phyloP scores from a whole-genome alignment of 2,329 filamentous ascomycete species.

The Fusarium lyarnte region DNA sequence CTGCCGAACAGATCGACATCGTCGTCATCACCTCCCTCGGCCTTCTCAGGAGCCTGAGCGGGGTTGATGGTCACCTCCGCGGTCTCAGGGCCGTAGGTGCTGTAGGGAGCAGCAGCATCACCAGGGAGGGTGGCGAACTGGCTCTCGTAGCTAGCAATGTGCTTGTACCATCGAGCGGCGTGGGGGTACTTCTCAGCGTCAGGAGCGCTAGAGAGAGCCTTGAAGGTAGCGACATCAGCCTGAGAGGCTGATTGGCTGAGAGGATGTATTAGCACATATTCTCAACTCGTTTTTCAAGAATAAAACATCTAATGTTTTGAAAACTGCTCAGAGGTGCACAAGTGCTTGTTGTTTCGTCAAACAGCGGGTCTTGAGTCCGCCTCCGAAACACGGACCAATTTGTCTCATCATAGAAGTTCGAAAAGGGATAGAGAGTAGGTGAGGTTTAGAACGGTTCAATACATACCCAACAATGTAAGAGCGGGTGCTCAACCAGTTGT shows the following conservation, averaged over 20 bases:
- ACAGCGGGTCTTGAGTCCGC: slow-evolving; percentile 89
- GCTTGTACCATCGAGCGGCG: slow-evolving; percentile 98
- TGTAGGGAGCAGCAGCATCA: slow-evolving; percentile 88
- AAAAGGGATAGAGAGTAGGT: background rate
- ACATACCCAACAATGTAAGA: slow-evolving; percentile 88
- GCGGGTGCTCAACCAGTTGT: slow-evolving; percentile 77
- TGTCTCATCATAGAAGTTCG: slow-evolving; percentile 72
- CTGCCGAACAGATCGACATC: slow-evolving; percentile 94
- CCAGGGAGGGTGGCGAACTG: slow-evolving; percentile 93
- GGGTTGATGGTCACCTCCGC: slow-evolving; percentile 83
- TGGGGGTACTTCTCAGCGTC: slow-evolving; percentile 89
- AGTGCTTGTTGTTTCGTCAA: slow-evolving; percentile 79
- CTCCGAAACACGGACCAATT: slow-evolving; percentile 96
- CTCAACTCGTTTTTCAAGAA: background rate
- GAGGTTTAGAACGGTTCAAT: background rate
- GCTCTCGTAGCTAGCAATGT: slow-evolving; percentile 90
- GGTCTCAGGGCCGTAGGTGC: slow-evolving; percentile 88
- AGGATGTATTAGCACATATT: slow-evolving; percentile 31
- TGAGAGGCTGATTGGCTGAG: slow-evolving; percentile 75
- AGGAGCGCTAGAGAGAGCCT: slow-evolving; percentile 81
- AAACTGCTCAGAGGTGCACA: slow-evolving; percentile 77
- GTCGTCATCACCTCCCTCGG: slow-evolving; percentile 60
- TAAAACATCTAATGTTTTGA: slow-evolving; percentile 15
- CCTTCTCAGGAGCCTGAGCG: slow-evolving; percentile 70
- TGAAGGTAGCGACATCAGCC: slow-evolving; percentile 96